Conservation (phyloP, 306 rosid genomes). For the Gleditsia sinensis region DNA sequence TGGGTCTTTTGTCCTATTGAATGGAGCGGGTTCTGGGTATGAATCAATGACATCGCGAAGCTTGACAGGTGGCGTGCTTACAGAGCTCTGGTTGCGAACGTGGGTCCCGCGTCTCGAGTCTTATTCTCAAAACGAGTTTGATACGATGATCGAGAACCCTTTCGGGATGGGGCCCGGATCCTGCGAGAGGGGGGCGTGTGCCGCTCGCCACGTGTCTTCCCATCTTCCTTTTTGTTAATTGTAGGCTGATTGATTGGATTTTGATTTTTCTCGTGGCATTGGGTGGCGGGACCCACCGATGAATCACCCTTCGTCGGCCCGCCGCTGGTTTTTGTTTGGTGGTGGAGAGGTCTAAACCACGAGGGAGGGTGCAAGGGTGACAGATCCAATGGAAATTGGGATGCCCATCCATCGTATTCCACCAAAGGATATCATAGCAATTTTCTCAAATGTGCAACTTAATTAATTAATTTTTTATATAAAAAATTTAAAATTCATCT, state of each 20-base stretch:
- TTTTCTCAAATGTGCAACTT: too few species aligned
- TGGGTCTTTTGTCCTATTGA: constrained; percentile 64
- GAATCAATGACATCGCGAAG: too few species aligned
- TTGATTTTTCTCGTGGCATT: constrained; percentile 38
- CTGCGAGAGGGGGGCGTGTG: not conserved
- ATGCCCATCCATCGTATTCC: too few species aligned
- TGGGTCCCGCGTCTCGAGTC: constrained; percentile 42
- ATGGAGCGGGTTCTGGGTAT: constrained; percentile 20
- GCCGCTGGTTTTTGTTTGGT: constrained; percentile 36
- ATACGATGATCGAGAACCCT: constrained; percentile 49
- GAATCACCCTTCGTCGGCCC: too few species aligned
- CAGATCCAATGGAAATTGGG: too few species aligned
- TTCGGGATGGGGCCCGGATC: constrained; percentile 25
- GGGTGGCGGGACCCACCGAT: constrained; percentile 29
- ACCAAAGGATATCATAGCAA: too few species aligned
- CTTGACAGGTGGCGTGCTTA: constrained; percentile 51
- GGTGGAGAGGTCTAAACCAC: too few species aligned
- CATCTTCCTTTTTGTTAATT: not conserved
- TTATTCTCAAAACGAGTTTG: constrained; percentile 45
- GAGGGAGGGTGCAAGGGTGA: too few species aligned
- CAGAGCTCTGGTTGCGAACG: constrained; percentile 13
- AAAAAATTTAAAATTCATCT: too few species aligned
- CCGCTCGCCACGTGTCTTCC: constrained; percentile 38
- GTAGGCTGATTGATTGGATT: constrained; percentile 32
- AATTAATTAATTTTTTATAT: too few species aligned